Conservation (phyloP, 1,139 yeast species). For the Candida sanyaensis region DNA sequence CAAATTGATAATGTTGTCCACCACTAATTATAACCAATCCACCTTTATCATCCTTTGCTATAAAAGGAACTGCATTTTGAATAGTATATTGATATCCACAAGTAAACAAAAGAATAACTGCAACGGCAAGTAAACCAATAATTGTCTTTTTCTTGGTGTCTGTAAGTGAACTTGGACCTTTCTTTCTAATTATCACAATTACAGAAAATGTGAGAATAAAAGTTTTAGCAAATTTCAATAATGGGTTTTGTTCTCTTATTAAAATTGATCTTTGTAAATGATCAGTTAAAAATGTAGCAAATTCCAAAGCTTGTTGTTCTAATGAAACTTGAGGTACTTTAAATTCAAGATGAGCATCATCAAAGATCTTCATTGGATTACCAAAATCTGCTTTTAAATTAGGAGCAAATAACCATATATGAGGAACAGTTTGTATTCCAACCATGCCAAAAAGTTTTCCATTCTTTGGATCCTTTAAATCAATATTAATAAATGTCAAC, state of each 20-base stretch:
- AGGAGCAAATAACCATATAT: conserved; percentile 66
- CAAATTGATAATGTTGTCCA: conserved; percentile 67
- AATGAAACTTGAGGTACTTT: conserved; percentile 27
- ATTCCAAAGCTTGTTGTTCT: conserved; percentile 39
- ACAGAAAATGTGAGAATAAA: conserved; percentile 46
- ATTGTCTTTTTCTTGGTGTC: conserved; percentile 32
- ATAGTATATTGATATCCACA: conserved; percentile 68
- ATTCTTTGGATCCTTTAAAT: conserved; percentile 44
- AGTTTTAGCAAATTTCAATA: conserved; percentile 42
- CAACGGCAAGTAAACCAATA: conserved; percentile 40
- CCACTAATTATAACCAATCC: conserved; percentile 59
- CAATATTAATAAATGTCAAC: conserved; percentile 52
- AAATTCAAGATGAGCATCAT: conserved; percentile 34
- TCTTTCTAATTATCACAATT: conserved; percentile 52
- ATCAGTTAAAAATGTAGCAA: conserved; percentile 55
- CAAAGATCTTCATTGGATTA: conserved; percentile 26
- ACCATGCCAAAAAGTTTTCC: conserved; percentile 38
- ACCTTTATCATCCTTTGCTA: conserved; percentile 53
- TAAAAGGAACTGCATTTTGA: conserved; percentile 60
- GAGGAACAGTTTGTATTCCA: conserved; percentile 55
- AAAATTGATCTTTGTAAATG: conserved; percentile 43
- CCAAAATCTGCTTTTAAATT: conserved; percentile 18
- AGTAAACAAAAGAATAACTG: conserved; percentile 43
- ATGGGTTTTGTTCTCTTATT: conserved; percentile 44
- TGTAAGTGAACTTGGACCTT: conserved; percentile 39